Conservation (phyloP, 148 eudicot genomes). For the Rhododendron williamsianum region DNA sequence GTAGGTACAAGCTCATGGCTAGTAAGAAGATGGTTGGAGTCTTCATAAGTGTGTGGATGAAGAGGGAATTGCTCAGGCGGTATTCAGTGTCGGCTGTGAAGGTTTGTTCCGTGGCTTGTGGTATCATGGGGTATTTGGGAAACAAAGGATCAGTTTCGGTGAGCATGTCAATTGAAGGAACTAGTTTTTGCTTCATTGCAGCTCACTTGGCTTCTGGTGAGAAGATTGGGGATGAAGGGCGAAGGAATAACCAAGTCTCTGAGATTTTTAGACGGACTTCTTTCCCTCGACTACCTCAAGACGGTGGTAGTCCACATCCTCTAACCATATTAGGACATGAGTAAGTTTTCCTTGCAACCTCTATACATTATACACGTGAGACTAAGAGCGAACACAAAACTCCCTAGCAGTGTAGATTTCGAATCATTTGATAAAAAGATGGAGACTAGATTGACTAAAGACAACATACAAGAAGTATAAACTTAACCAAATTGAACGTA, state of each 20-base stretch:
- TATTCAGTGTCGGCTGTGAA: conserved; percentile 41
- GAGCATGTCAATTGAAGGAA: conserved; percentile 53
- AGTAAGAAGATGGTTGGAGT: conserved; percentile 80
- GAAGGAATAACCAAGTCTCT: conserved; percentile 50
- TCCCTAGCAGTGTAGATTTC: not conserved
- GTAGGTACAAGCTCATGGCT: conserved; percentile 49
- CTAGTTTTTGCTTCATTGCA: conserved; percentile 53
- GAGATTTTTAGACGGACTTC: conserved; percentile 52
- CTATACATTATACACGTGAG: not conserved
- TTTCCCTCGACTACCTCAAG: conserved; percentile 34
- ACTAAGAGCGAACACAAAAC: not conserved
- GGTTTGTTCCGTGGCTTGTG: conserved; percentile 57
- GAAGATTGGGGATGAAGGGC: conserved; percentile 57
- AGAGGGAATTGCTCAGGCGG: conserved; percentile 34
- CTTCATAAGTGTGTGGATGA: conserved; percentile 61
- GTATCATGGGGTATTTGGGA: conserved; percentile 63
- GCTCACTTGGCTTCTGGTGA: conserved; percentile 73
- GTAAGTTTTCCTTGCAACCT: conserved; percentile 34
- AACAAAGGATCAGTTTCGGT: conserved; percentile 66
- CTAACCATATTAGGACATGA: conserved; percentile 54
- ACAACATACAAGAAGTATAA: too few relatives aligned
- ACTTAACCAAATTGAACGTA: not conserved
- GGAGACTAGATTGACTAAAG: too few relatives aligned
- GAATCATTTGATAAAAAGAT: too few relatives aligned
- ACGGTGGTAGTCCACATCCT: conserved; percentile 29